Percentiles rank a stretch among this genome's conserved stretches.
Conservation (phyloP, 176 grass and related monocot species). For the Typha latifolia region DNA sequence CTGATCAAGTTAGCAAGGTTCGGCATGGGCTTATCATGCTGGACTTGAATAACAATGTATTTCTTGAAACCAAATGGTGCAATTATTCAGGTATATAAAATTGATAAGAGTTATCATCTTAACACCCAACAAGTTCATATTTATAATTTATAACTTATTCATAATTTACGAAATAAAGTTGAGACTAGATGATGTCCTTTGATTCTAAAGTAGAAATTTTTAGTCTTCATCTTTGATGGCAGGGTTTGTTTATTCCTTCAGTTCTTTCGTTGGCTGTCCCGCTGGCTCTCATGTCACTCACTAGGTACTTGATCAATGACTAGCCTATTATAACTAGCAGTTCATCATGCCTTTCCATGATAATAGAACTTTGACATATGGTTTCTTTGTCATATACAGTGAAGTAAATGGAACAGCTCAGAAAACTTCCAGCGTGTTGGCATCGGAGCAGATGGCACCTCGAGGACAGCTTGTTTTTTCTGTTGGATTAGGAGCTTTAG, state of each 20-base stretch:
- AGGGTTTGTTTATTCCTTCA: conserved; percentile 86
- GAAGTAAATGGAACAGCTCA: conserved; percentile 66
- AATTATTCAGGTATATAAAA: too few species aligned
- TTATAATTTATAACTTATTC: too few species aligned
- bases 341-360: conserved; percentile 6
- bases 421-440: conserved; percentile 39
- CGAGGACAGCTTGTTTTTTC: conserved; percentile 78
- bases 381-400: conserved; percentile 32
- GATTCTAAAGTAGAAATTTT: not conserved
- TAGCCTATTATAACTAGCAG: conserved; percentile 7
- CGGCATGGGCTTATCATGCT: too few species aligned
- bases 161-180: too few species aligned
- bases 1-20: too few species aligned
- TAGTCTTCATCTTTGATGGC: conserved; percentile 21
- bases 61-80: too few species aligned
- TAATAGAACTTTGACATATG: conserved; percentile 4
- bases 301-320: conserved; percentile 51
- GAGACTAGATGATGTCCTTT: not conserved
- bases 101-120: too few species aligned
- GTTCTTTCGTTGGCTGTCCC: conserved; percentile 65
- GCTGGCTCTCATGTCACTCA: conserved; percentile 71
- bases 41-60: too few species aligned
- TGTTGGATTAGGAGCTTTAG: conserved; percentile 70
- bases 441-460: conserved; percentile 92
- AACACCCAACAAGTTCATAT: too few species aligned